These are phyloP conservation scores for Fusarium beomiforme DNA, from an alignment of 2,329 filamentous ascomycete species.

Conservation along the genomic window DNA sequence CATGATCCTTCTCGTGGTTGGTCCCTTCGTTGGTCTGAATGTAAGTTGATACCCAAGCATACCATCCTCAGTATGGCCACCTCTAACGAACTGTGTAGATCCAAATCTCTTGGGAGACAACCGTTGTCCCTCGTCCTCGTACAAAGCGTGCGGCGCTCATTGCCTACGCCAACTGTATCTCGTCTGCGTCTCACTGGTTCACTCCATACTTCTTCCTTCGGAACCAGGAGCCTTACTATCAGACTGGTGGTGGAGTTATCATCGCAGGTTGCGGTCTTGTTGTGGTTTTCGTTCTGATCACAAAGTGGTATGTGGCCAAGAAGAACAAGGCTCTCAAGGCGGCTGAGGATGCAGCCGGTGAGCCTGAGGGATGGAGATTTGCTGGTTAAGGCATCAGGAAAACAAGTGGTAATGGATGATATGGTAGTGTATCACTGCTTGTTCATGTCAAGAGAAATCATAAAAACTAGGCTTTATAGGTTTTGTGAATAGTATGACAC, in stretches of 20 bases:
- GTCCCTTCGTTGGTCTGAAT: constrained; percentile 53
- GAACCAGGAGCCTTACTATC: constrained; percentile 45
- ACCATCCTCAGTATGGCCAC: fast-evolving
- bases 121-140: constrained; percentile 51
- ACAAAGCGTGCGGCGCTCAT: constrained; percentile 55
- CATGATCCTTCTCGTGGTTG: constrained; percentile 52
- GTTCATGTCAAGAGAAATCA: too few relatives aligned
- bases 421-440: neutral
- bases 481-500: neutral
- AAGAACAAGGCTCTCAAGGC: constrained; percentile 43
- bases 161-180: constrained; percentile 54
- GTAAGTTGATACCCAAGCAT: constrained; percentile 25
- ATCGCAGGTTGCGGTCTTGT: constrained; percentile 40
- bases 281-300: constrained; percentile 28
- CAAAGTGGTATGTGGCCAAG: constrained; percentile 36
- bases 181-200: constrained; percentile 54
- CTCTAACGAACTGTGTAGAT: neutral
- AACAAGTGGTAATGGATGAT: neutral
- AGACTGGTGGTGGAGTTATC: constrained; percentile 44
- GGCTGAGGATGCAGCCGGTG: constrained; percentile 16
- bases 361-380: constrained; percentile 27
- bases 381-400: constrained; percentile 2
- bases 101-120: constrained; percentile 55
- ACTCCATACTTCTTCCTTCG: constrained; percentile 52
- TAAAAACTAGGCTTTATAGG: too few relatives aligned